Conservation (phyloP, 176 grass and related monocot genomes). For the Lolium multiflorum region DNA sequence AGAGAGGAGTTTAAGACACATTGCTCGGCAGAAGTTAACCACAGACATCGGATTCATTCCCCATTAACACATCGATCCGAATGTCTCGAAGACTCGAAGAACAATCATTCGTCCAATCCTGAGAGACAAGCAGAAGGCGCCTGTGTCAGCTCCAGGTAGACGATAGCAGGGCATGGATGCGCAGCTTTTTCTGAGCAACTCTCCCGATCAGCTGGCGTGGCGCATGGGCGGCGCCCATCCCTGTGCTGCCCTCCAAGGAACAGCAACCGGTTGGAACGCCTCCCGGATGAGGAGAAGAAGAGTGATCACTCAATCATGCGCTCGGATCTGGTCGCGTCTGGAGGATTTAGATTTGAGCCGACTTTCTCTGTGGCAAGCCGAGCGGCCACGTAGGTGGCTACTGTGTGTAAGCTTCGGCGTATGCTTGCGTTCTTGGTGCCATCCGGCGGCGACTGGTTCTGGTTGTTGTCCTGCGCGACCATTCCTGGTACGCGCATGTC, state of each 20-base stretch:
- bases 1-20: no score
- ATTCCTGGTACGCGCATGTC: neutral
- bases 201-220: neutral
- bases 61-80: no score
- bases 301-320: neutral
- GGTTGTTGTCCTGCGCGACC: neutral
- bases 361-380: neutral
- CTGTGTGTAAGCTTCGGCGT: neutral
- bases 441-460: neutral
- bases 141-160: no score
- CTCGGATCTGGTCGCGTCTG: neutral
- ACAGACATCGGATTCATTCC: no score
- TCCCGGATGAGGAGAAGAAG: neutral
- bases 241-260: slow-evolving; percentile 14
- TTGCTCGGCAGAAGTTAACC: no score
- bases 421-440: neutral
- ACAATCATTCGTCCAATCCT: no score
- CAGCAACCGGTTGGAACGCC: neutral
- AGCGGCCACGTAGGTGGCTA: slow-evolving; percentile 7
- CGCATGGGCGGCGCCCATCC: slow-evolving; percentile 16
- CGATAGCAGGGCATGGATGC: neutral
- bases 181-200: neutral
- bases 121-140: no score
- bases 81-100: no score
- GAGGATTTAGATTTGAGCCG: slow-evolving; percentile 8